Conservation (phyloP, 129 eudicot genomes). For the Erigeron canadensis region DNA sequence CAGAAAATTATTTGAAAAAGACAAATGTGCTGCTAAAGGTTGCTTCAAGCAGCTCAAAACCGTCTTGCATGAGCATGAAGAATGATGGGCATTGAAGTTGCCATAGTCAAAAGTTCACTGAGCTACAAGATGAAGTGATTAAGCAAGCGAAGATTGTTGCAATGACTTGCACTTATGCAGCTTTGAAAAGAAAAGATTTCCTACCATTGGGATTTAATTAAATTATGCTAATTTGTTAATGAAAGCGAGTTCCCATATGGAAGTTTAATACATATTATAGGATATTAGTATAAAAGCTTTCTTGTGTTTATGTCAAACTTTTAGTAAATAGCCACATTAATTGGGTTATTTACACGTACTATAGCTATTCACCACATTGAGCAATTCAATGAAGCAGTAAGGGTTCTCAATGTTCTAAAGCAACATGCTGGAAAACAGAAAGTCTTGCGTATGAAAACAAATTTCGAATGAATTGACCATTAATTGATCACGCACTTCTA, state of each 20-base stretch:
- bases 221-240: constrained; percentile 83
- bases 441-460: no score
- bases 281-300: no score
- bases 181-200: constrained; percentile 90
- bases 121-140: constrained; percentile 86
- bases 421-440: no score
- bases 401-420: no score
- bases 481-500: no score
- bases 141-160: constrained; percentile 99
- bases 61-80: constrained; percentile 94
- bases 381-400: no score
- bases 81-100: constrained; percentile 91
- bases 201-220: constrained; percentile 85
- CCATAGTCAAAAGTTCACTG: constrained; percentile 92
- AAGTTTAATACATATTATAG: no score
- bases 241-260: constrained; percentile 99
- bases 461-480: no score
- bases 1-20: constrained; percentile 65
- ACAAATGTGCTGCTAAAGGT: constrained; percentile 88
- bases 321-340: no score
- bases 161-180: constrained; percentile 99
- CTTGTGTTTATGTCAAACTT: no score
- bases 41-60: constrained; percentile 87
- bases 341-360: no score
- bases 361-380: no score